Conservation (phyloP, 2,329 filamentous ascomycete genomes). For the Metarhizium brunneum region DNA sequence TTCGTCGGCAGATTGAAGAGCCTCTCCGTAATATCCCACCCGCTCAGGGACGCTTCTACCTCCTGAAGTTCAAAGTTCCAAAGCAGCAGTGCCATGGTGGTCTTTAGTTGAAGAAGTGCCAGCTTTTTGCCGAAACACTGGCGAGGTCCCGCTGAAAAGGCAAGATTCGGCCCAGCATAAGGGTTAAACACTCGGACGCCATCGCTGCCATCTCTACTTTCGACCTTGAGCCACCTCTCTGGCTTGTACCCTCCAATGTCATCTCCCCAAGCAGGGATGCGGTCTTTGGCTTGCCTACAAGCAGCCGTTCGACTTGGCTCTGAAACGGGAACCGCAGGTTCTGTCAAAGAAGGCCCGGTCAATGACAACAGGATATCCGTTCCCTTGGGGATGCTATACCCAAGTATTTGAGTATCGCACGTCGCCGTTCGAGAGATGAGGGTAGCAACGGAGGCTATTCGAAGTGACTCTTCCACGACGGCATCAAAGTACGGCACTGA, state of each 20-base stretch:
- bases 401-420: constrained; percentile 24
- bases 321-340: constrained; percentile 16
- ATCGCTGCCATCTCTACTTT: constrained; percentile 5
- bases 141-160: constrained; percentile 26
- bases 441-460: constrained; percentile 19
- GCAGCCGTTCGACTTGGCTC: constrained; percentile 18
- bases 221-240: constrained; percentile 25
- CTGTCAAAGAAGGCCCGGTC: constrained; percentile 19
- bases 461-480: constrained; percentile 26
- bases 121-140: constrained; percentile 29
- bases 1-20: constrained; percentile 17
- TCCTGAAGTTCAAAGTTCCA: constrained; percentile 27
- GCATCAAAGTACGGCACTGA: constrained; percentile 27
- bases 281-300: constrained; percentile 14
- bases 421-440: constrained; percentile 20
- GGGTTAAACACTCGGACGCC: constrained; percentile 17
- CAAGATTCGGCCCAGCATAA: constrained; percentile 23
- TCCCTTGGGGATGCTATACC: constrained; percentile 23
- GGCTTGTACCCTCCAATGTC: constrained; percentile 23
- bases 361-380: constrained; percentile 20
- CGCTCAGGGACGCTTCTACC: constrained; percentile 10
- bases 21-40: constrained; percentile 12
- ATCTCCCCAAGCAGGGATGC: constrained; percentile 20
- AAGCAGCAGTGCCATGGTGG: constrained; percentile 25
- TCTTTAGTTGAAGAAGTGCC: constrained; percentile 25